Evolutionary conservation across 495 filamentous ascomycete genomes (phyloP).

Genomic region (Amniculicola lignicola): DNA sequence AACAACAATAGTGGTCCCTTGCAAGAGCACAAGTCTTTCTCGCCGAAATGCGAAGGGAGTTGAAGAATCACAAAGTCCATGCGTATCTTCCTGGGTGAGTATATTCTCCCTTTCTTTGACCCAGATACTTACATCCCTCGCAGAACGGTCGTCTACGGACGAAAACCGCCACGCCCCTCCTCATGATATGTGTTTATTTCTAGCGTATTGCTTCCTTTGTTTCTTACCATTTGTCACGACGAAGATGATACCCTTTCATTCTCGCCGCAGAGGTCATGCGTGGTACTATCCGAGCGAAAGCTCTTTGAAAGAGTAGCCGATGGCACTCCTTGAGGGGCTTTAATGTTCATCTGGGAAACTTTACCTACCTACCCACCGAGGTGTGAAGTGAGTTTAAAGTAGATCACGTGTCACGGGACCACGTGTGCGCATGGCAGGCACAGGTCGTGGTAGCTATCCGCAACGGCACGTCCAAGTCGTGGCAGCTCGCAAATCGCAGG

Average conservation of each 20-base stretch:
- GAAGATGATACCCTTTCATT: background rate
- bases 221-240: background rate
- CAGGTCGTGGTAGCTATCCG: too few species aligned
- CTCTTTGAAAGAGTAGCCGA: background rate
- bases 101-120: too few species aligned
- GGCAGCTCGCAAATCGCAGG: too few species aligned
- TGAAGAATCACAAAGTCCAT: constrained; percentile 25
- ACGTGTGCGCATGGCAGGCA: too few species aligned
- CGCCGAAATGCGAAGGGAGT: constrained; percentile 25
- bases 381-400: too few species aligned
- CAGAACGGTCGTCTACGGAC: constrained; percentile 20
- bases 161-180: constrained; percentile 8
- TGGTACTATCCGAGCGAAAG: background rate
- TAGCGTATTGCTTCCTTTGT: background rate
- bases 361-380: too few species aligned
- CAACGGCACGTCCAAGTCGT: too few species aligned
- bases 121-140: too few species aligned
- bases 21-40: constrained; percentile 26
- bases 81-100: constrained; percentile 21
- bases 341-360: background rate
- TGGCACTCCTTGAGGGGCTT: background rate
- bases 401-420: too few species aligned
- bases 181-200: background rate
- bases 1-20: constrained; percentile 15
- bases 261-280: background rate